Conservation (phyloP, 2,329 filamentous ascomycete species). For the Shiraia sp. region DNA sequence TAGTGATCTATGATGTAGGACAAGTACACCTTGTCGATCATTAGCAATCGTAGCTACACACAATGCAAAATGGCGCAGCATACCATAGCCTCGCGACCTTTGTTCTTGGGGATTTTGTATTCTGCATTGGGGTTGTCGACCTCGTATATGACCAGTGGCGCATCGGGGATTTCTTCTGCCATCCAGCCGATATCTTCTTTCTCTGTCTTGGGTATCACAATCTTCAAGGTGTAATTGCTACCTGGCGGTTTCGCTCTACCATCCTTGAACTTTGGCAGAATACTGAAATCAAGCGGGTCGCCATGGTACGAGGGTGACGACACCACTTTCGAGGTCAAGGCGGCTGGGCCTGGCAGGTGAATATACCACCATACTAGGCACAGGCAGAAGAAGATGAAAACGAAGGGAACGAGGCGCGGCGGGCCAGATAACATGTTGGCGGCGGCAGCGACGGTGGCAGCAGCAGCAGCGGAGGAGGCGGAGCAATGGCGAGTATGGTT, state of each 20-base stretch:
- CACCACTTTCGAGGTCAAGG: conserved; percentile 11
- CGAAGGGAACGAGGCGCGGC: conserved; percentile 35
- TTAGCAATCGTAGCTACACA: conserved; percentile 7
- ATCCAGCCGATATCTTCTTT: conserved; percentile 45
- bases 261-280: conserved; percentile 38
- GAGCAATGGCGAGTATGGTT: conserved; percentile 1
- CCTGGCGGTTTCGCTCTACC: conserved; percentile 36
- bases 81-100: conserved; percentile 64
- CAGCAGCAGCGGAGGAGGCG: conserved; percentile 7
- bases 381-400: conserved; percentile 30
- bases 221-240: conserved; percentile 41
- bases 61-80: conserved; percentile 1
- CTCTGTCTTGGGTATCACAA: conserved; percentile 44
- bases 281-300: conserved; percentile 42
- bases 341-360: conserved; percentile 10
- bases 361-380: conserved; percentile 39
- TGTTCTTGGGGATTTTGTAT: conserved; percentile 60
- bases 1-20: conserved; percentile 68
- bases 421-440: conserved; percentile 43
- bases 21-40: conserved; percentile 51
- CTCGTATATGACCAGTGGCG: conserved; percentile 53
- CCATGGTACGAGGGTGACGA: conserved; percentile 18
- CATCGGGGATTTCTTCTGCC: conserved; percentile 38
- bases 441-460: conserved; percentile 9
- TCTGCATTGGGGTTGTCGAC: conserved; percentile 56